phyloP scores from a whole-genome alignment of 305 asterid genomes.

The Fraxinus velutina region DNA sequence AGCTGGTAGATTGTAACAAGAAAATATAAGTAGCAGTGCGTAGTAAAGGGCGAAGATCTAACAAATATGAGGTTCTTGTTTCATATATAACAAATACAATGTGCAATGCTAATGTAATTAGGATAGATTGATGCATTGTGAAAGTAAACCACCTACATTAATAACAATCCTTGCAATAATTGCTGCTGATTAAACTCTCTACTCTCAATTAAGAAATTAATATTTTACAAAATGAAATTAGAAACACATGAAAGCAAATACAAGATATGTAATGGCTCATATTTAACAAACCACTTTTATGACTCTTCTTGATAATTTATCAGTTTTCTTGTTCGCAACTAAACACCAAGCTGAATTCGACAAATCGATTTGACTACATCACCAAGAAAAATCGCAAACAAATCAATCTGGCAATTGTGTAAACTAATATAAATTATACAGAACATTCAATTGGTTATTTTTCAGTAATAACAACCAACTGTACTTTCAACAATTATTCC shows the following conservation, averaged over 20 bases:
- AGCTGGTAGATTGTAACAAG: not conserved
- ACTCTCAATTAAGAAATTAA: no score
- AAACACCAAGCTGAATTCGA: not conserved
- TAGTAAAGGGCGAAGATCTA: not conserved
- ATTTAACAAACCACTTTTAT: no score
- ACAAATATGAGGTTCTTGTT: not conserved
- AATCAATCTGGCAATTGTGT: no score
- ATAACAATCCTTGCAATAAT: no score
- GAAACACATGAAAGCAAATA: no score
- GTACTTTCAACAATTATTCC: not conserved
- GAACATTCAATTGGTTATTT: not conserved
- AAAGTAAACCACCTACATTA: no score
- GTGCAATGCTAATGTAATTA: no score
- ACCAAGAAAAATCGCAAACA: not conserved
- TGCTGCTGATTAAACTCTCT: no score
- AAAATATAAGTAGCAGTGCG: not conserved
- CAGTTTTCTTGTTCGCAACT: not conserved
- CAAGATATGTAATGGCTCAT: no score
- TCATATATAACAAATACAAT: not conserved
- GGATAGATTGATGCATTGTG: no score
- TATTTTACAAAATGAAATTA: not conserved
- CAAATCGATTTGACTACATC: not conserved
- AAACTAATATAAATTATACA: no score
- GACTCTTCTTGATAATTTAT: not conserved
- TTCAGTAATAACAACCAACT: not conserved